Conservation (phyloP, 768 basidiomycete genomes). For the Lentinula sp. region DNA sequence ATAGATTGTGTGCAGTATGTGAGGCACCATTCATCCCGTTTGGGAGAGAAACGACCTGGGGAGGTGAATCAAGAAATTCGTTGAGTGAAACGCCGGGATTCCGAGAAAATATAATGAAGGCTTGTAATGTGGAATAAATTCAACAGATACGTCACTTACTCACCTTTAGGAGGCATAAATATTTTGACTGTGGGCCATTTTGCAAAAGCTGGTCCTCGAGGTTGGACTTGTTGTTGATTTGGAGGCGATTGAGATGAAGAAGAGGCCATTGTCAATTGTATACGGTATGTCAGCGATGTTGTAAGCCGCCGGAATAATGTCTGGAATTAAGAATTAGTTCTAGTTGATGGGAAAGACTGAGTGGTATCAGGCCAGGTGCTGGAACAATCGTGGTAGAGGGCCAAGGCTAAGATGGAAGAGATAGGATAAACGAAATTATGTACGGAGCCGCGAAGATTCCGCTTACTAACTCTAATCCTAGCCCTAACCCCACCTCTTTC, state of each 20-base stretch:
- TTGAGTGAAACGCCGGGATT: neutral
- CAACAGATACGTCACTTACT: neutral
- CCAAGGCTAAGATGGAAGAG: no score
- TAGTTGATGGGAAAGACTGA: no score
- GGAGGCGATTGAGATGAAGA: neutral
- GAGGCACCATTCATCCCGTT: constrained; percentile 60
- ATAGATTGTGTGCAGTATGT: constrained; percentile 57
- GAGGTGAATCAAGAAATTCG: neutral
- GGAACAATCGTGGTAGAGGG: no score
- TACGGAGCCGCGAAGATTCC: constrained; percentile 17
- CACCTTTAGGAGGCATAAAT: constrained; percentile 45
- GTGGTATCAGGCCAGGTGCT: no score
- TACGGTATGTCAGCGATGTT: neutral
- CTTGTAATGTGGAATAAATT: neutral
- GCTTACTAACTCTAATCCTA: constrained; percentile 5
- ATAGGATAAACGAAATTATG: neutral
- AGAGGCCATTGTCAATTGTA: neutral
- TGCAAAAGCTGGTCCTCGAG: constrained; percentile 33
- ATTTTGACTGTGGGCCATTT: constrained; percentile 52
- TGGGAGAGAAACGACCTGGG: constrained; percentile 50
- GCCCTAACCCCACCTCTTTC: neutral
- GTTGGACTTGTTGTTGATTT: constrained; percentile 24
- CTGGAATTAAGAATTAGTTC: no score
- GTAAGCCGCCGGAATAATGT: no score
- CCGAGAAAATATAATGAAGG: neutral